Conservation (phyloP, 2,329 filamentous ascomycete genomes). For the Ilyonectria robusta region DNA sequence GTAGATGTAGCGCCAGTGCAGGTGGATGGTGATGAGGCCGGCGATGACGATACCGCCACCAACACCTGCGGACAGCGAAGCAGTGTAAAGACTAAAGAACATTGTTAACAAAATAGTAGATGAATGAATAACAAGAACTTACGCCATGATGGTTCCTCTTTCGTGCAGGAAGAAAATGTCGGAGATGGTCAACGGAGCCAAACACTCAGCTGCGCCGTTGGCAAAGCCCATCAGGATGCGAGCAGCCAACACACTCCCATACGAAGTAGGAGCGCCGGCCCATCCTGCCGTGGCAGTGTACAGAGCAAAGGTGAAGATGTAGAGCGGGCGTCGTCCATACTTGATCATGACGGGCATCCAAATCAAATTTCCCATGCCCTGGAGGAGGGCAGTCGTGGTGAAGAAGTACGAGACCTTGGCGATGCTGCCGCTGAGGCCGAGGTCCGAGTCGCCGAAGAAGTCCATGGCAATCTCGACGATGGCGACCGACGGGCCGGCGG, state of each 20-base stretch:
- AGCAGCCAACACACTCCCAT: slow-evolving; percentile 29
- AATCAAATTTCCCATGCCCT: slow-evolving; percentile 34
- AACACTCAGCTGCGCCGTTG: slow-evolving; percentile 33
- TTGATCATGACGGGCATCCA: slow-evolving; percentile 38
- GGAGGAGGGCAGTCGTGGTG: slow-evolving; percentile 30
- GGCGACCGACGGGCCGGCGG: slow-evolving; percentile 33
- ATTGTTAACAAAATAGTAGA: not conserved
- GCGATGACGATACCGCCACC: slow-evolving; percentile 57
- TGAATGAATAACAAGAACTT: slow-evolving; percentile 35
- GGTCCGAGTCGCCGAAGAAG: slow-evolving; percentile 26
- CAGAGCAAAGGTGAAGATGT: slow-evolving; percentile 30
- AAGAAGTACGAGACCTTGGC: slow-evolving; percentile 36
- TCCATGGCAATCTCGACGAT: slow-evolving; percentile 29
- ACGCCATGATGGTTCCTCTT: slow-evolving; percentile 64
- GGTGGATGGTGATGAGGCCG: slow-evolving; percentile 61
- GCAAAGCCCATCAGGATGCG: slow-evolving; percentile 34
- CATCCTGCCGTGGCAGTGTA: slow-evolving; percentile 30
- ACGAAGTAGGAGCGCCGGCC: slow-evolving; percentile 27
- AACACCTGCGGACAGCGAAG: slow-evolving; percentile 56
- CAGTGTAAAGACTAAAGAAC: slow-evolving; percentile 50
- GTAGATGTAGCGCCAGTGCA: slow-evolving; percentile 65
- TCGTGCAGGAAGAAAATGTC: slow-evolving; percentile 70
- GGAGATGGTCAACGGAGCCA: slow-evolving; percentile 63
- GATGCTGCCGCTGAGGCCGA: slow-evolving; percentile 26
- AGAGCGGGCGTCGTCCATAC: slow-evolving; percentile 32